Percentiles rank a stretch among this genome's conserved stretches.
Evolutionary conservation across 73 alveolate species (phyloP).

Genomic region (Uronychia setigera): DNA sequence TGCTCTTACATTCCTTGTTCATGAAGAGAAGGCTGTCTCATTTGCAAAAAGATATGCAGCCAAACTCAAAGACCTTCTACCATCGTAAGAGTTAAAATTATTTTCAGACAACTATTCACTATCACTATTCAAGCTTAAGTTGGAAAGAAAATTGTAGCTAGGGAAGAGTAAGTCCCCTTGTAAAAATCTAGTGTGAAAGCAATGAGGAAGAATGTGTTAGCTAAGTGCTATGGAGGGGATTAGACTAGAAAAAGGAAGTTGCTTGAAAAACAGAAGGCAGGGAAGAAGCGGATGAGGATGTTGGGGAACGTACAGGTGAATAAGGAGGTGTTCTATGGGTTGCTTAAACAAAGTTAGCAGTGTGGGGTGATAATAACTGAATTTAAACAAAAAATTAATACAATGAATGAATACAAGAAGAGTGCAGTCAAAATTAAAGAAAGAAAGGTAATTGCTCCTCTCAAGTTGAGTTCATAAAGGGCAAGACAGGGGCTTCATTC

Average conservation of each 20-base stretch:
- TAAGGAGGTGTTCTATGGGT: slow-evolving; percentile 43
- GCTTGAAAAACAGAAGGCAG: slow-evolving; percentile 83
- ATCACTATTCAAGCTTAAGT: slow-evolving; percentile 87
- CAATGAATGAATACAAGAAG: not conserved
- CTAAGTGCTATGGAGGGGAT: slow-evolving; percentile 95
- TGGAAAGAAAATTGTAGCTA: slow-evolving; percentile 91
- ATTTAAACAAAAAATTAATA: not conserved
- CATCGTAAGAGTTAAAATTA: slow-evolving; percentile 34
- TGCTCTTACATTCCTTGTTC: slow-evolving; percentile 86
- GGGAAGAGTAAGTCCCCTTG: slow-evolving; percentile 64
- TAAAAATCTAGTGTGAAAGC: slow-evolving; percentile 68
- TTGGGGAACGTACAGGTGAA: slow-evolving; percentile 70
- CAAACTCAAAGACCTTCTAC: slow-evolving; percentile 71
- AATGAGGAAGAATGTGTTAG: slow-evolving; percentile 73
- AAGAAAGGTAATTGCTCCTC: not conserved
- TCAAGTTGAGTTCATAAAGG: not conserved
- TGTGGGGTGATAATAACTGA: not conserved
- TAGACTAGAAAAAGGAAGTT: slow-evolving; percentile 84
- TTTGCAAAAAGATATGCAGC: slow-evolving; percentile 60
- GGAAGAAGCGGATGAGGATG: slow-evolving; percentile 79
- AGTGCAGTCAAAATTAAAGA: not conserved
- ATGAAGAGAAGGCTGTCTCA: slow-evolving; percentile 69
- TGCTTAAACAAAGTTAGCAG: slow-evolving; percentile 41
- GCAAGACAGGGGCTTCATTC: not conserved
- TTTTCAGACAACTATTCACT: slow-evolving; percentile 53